phyloP scores from a whole-genome alignment of 345 rosid species.

The Trapa incisa region DNA sequence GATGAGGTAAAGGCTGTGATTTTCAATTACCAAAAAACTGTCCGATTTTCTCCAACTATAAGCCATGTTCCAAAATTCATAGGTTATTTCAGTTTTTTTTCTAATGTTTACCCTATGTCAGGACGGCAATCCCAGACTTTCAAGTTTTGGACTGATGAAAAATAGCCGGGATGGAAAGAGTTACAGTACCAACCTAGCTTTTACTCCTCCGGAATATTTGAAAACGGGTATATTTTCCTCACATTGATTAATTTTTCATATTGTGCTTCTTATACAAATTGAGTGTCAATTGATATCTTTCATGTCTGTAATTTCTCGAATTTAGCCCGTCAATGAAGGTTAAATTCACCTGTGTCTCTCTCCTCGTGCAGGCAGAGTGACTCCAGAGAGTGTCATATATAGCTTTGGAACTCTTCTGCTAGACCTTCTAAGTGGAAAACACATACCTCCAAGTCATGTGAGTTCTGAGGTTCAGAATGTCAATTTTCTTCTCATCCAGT shows the following conservation, averaged over 20 bases:
- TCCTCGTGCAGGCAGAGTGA: conserved; percentile 56
- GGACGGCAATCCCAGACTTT: conserved; percentile 90
- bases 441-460: conserved; percentile 92
- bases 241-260: not conserved
- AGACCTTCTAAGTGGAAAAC: conserved; percentile 96
- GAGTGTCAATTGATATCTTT: not conserved
- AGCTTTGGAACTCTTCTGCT: conserved; percentile 92
- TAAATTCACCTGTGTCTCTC: not conserved
- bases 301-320: not conserved
- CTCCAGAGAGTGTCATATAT: conserved; percentile 90
- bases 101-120: conserved; percentile 13
- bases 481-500: not conserved
- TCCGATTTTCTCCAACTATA: not conserved
- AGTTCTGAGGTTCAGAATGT: conserved; percentile 15
- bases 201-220: conserved; percentile 95
- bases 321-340: not conserved
- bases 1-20: conserved; percentile 43
- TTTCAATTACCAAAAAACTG: not conserved
- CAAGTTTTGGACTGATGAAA: conserved; percentile 91
- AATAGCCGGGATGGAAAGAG: conserved; percentile 94
- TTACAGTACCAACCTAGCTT: conserved; percentile 86
- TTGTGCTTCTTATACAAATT: not conserved
- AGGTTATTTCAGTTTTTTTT: not conserved
- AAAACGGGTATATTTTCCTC: conserved; percentile 50
- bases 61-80: not conserved